phyloP scores from a whole-genome alignment of 805 yeast genomes.

The Millerozyma miso region DNA sequence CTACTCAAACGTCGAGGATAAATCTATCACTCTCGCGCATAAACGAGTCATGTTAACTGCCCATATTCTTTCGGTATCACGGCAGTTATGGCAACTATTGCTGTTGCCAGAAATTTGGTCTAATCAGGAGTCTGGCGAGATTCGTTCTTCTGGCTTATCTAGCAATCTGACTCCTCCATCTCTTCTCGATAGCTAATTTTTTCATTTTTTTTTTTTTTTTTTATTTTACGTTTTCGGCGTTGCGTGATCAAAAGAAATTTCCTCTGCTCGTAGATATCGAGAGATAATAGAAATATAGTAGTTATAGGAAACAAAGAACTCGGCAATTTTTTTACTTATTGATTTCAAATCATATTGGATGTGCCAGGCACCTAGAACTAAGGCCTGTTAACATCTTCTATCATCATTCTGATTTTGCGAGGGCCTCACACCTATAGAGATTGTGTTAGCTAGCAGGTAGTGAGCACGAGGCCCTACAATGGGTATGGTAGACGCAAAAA shows the following conservation, averaged over 20 bases:
- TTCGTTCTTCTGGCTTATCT: too few species aligned
- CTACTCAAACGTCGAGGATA: too few species aligned
- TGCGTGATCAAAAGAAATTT: conserved; percentile 4
- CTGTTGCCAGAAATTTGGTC: too few species aligned
- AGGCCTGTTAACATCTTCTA: too few species aligned
- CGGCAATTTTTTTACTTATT: neutral
- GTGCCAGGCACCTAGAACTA: too few species aligned
- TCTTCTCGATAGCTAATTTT: neutral
- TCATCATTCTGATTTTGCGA: too few species aligned
- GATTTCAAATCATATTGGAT: neutral
- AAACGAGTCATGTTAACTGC: too few species aligned
- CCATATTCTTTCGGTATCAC: too few species aligned
- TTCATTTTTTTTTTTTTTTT: neutral
- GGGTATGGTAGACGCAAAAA: neutral
- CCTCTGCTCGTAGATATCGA: neutral
- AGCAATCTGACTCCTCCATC: too few species aligned
- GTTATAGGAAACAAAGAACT: neutral
- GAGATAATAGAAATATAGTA: neutral
- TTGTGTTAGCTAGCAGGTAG: neutral
- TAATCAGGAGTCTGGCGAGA: too few species aligned
- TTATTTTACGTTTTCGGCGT: neutral
- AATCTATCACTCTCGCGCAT: too few species aligned
- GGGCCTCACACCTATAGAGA: neutral
- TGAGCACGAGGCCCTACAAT: neutral
- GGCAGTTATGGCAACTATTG: too few species aligned